These are phyloP conservation scores for Xylaria bambusicola DNA, from an alignment of 495 filamentous ascomycete species.

Conservation along the genomic window DNA sequence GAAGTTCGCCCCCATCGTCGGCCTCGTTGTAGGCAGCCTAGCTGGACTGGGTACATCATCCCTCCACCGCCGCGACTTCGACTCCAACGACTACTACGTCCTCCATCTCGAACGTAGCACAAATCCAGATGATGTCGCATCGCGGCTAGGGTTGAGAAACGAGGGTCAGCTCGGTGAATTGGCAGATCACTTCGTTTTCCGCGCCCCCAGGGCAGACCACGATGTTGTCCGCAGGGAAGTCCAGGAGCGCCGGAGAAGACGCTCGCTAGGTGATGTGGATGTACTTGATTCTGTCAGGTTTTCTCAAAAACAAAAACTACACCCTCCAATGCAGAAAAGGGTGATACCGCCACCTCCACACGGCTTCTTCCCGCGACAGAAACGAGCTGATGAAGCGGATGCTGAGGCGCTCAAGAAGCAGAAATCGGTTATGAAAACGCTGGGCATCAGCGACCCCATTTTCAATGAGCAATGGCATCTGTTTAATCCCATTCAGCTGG, in stretches of 20 bases:
- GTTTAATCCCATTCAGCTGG: constrained; percentile 75
- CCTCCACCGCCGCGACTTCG: constrained; percentile 57
- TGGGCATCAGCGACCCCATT: constrained; percentile 84
- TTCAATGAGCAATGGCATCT: constrained; percentile 96
- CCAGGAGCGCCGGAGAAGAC: constrained; percentile 62
- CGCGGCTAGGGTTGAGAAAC: constrained; percentile 71
- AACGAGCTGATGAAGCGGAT: constrained; percentile 37
- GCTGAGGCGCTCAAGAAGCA: constrained; percentile 57
- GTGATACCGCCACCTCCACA: constrained; percentile 50
- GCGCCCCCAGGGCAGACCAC: constrained; percentile 60
- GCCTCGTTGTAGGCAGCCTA: constrained; percentile 43
- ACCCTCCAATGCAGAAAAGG: constrained; percentile 74
- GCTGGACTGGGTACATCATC: constrained; percentile 62
- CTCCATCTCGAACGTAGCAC: constrained; percentile 70
- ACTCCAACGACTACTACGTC: constrained; percentile 85
- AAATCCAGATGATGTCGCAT: constrained; percentile 71
- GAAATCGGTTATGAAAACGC: constrained; percentile 58
- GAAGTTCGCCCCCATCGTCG: constrained; percentile 47
- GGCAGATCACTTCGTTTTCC: constrained; percentile 82
- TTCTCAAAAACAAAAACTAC: constrained; percentile 77
- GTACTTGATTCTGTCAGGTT: constrained; percentile 73
- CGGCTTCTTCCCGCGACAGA: constrained; percentile 15
- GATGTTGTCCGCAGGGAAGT: constrained; percentile 63
- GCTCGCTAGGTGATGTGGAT: constrained; percentile 53
- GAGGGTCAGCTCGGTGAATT: constrained; percentile 85